Conservation (phyloP, 768 basidiomycete species). For the Ramaria rubella region DNA sequence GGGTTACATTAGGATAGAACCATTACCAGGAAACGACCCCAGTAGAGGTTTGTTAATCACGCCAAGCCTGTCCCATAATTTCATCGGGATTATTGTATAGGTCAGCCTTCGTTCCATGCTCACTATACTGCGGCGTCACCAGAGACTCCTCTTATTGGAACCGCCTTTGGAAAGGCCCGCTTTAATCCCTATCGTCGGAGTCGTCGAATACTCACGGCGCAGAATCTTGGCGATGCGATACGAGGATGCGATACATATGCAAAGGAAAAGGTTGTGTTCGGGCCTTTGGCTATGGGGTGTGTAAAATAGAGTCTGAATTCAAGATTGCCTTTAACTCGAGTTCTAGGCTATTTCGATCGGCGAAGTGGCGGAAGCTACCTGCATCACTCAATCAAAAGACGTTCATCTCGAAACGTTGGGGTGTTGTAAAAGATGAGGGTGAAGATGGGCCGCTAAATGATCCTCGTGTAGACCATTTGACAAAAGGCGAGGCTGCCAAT, state of each 20-base stretch:
- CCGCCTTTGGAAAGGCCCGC: constrained; percentile 39
- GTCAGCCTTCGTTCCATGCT: constrained; percentile 38
- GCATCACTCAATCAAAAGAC: constrained; percentile 57
- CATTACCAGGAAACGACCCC: constrained; percentile 25
- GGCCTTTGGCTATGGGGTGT: constrained; percentile 46
- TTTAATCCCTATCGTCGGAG: constrained; percentile 42
- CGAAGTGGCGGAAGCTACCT: constrained; percentile 56
- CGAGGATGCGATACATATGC: constrained; percentile 67
- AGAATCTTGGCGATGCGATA: constrained; percentile 52
- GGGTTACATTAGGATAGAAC: constrained; percentile 62
- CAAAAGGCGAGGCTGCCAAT: constrained; percentile 74
- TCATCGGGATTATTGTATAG: not conserved
- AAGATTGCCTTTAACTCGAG: not conserved
- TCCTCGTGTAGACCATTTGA: constrained; percentile 40
- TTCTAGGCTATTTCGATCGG: constrained; percentile 51
- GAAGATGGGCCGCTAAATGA: constrained; percentile 18
- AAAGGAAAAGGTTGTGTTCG: constrained; percentile 44
- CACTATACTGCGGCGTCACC: constrained; percentile 45
- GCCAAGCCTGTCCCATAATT: not conserved
- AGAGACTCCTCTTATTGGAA: not conserved
- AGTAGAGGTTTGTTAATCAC: constrained; percentile 23
- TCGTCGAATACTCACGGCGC: constrained; percentile 47
- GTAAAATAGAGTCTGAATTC: constrained; percentile 7
- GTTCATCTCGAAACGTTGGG: constrained; percentile 49
- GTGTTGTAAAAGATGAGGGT: constrained; percentile 17